Percentiles rank a stretch among this genome's conserved stretches.
These are phyloP conservation scores for Tricholomella constricta DNA, from an alignment of 768 basidiomycete species.

Conservation along the genomic window DNA sequence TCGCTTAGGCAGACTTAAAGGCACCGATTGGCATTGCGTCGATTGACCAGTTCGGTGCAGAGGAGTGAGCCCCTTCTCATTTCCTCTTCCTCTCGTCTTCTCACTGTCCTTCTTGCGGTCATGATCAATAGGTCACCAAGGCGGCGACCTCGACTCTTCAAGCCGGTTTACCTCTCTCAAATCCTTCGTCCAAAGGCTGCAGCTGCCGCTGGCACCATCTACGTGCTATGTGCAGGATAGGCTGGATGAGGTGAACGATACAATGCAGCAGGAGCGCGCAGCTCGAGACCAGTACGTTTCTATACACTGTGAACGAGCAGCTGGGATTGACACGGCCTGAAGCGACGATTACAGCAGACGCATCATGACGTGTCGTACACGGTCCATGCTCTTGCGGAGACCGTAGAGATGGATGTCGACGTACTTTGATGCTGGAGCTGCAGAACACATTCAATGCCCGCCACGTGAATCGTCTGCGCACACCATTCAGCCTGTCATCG, in stretches of 20 bases:
- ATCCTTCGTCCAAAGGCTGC: constrained; percentile 53
- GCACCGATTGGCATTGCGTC: no score
- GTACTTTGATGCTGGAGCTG: constrained; percentile 57
- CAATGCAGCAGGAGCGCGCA: constrained; percentile 54
- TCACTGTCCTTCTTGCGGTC: no score
- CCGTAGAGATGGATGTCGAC: constrained; percentile 77
- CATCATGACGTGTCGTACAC: constrained; percentile 80
- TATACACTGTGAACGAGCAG: background rate
- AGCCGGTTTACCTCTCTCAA: constrained; percentile 26
- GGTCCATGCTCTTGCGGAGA: constrained; percentile 67
- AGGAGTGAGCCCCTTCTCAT: no score
- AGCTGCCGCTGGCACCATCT: constrained; percentile 58
- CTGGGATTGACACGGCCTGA: constrained; percentile 41
- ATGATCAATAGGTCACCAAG: no score
- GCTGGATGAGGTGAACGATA: constrained; percentile 66
- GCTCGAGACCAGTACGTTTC: constrained; percentile 70
- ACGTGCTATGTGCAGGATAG: constrained; percentile 66
- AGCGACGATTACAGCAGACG: constrained; percentile 72
- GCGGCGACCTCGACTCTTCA: background rate
- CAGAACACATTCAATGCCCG: constrained; percentile 37
- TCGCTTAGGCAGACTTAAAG: no score
- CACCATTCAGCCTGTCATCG: constrained; percentile 34
- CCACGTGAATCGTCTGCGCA: constrained; percentile 5
- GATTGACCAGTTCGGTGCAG: no score
- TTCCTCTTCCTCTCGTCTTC: no score